Conservation (phyloP, 768 basidiomycete genomes). For the Tylopilus sp. region DNA sequence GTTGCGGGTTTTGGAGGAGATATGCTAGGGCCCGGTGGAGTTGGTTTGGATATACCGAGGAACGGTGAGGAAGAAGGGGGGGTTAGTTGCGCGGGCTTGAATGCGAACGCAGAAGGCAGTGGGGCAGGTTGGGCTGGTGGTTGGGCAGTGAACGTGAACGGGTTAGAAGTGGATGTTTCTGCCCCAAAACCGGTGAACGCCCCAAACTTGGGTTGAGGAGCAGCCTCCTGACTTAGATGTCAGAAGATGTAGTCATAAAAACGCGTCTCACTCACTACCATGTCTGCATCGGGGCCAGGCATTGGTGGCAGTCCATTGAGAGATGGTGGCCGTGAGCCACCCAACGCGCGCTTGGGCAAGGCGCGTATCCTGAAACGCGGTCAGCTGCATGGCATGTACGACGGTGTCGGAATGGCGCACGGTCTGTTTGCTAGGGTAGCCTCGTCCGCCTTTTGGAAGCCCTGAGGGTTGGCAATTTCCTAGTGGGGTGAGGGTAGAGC, state of each 20-base stretch:
- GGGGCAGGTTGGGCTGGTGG: slow-evolving; percentile 15
- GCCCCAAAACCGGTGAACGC: slow-evolving; percentile 54
- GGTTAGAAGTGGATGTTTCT: slow-evolving; percentile 23
- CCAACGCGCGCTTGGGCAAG: slow-evolving; percentile 51
- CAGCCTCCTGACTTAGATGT: slow-evolving; percentile 19
- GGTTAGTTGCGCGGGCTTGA: slow-evolving; percentile 12
- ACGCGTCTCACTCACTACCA: slow-evolving; percentile 24
- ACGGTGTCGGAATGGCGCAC: slow-evolving; percentile 39
- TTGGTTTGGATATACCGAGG: not conserved
- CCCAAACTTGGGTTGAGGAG: slow-evolving; percentile 43
- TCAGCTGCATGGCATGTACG: slow-evolving; percentile 7
- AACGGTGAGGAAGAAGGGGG: slow-evolving; percentile 22
- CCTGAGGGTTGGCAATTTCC: slow-evolving; percentile 40
- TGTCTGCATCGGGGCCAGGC: slow-evolving; percentile 20
- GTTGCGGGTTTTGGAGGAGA: slow-evolving; percentile 15
- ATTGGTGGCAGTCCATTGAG: slow-evolving; percentile 26
- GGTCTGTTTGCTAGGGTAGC: slow-evolving; percentile 49
- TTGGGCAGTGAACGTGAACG: slow-evolving; percentile 42
- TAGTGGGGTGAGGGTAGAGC: slow-evolving; percentile 21
- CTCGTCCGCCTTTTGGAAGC: slow-evolving; percentile 62
- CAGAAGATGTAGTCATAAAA: slow-evolving; percentile 12
- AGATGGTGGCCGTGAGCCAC: slow-evolving; percentile 19
- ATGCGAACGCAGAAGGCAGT: slow-evolving; percentile 4
- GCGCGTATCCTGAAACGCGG: slow-evolving; percentile 52
- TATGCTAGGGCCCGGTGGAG: slow-evolving; percentile 29